Base-by-base conservation (phyloP, 768 basidiomycete species). In the Leucocoprinus sp. region DNA sequence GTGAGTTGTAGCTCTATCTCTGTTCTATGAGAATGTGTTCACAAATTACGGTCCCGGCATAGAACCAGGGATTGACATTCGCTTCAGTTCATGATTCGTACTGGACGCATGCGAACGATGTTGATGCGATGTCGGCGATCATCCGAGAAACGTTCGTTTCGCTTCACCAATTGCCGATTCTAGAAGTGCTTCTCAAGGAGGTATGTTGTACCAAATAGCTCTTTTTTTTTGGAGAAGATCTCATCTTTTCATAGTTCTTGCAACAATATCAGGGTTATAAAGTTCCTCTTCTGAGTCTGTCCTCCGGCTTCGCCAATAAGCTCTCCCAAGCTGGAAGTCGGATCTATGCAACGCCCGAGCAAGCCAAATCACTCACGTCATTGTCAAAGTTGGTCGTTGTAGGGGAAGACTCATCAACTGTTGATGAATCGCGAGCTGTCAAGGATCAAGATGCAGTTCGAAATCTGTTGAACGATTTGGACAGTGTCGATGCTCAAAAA, bases 61-160 rank as follows among this genome's bases (percentile, higher is more conserved):
- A 92, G 87, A 75, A 81, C 9, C 76, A 75, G 56, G 72, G 70
- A 28, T 57, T 99, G 53, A 82, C 83, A 0, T 98, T 97, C 61
- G 93, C 95, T 0, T 88, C 92, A 0, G 96, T 99, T 8, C 96
- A 99, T 59, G 96, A 99, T 59, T 98, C 96, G 0, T 99, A 97
- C 65, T 99, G 96, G 96, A 97, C 95, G 3, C 96, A 99, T 58
- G 85, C 96, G 0, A 76, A 68, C 36, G 76, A 74, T 52, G 84
- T 97, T 43, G 89, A 96, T 63, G 66, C 78, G 42, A 95, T 98
- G 92, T 87, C 90, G 0, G 71, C 69, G 37, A 72, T 87, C 54
- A 95, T 98, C 55, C 84, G 95, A 22, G 86, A 93, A 35, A 91
- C 89, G 0, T 99, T 99, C 62, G 86, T 98, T 47, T 80, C 84